Conservation (phyloP, 208 protist genomes). For the Crithidia brevicula region DNA sequence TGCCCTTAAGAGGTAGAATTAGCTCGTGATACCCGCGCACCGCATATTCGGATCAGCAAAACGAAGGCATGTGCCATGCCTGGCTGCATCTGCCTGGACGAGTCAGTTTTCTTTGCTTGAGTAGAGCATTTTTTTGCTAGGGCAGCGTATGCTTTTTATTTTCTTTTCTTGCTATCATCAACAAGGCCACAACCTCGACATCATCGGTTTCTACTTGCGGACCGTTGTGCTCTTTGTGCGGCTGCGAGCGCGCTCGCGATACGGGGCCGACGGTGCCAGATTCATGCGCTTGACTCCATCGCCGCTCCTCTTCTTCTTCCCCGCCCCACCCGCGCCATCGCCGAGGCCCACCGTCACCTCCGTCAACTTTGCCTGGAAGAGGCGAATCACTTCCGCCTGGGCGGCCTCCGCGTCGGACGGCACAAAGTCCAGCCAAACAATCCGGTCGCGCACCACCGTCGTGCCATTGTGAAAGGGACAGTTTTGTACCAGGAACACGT, state of each 20-base stretch:
- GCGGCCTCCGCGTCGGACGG: constrained; percentile 23
- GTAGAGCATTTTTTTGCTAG: no score
- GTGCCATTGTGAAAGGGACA: constrained; percentile 84
- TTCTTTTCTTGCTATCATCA: constrained; percentile 14
- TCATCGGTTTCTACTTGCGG: constrained; percentile 28
- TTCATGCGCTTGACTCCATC: constrained; percentile 68
- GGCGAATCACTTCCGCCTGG: constrained; percentile 44
- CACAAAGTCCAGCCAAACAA: constrained; percentile 71
- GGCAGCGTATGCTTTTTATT: no score
- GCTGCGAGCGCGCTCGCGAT: constrained; percentile 48
- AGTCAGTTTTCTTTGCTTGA: no score
- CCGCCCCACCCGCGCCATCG: constrained; percentile 13
- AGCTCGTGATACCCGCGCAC: no score
- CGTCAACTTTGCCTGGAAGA: constrained; percentile 71
- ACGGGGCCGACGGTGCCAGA: constrained; percentile 76
- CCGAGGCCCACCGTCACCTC: constrained; percentile 44
- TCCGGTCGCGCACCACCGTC: constrained; percentile 72
- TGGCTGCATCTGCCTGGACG: no score
- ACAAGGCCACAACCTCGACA: no score
- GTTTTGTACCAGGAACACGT: constrained; percentile 78
- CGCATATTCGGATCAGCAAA: no score
- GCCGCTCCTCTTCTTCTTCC: constrained; percentile 59
- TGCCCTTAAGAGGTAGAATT: no score
- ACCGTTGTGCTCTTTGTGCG: constrained; percentile 28
- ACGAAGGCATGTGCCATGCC: no score